These are phyloP conservation scores for Rachicladosporium sp. DNA, from an alignment of 2,329 filamentous ascomycete species.

Conservation along the genomic window DNA sequence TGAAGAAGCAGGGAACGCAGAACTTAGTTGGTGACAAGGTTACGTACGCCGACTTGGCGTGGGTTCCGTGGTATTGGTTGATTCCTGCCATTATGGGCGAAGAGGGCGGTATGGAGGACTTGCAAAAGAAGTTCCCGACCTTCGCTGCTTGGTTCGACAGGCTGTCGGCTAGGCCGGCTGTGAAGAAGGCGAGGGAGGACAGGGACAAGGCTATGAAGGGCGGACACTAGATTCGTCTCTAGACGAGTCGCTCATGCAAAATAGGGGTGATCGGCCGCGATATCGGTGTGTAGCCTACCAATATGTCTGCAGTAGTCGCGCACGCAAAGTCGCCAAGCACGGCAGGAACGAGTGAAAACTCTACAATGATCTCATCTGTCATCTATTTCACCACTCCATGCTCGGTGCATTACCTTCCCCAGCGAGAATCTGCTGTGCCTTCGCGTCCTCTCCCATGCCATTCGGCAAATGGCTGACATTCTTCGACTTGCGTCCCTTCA, in stretches of 20 bases:
- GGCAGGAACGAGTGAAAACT: too few relatives aligned
- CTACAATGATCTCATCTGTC: too few relatives aligned
- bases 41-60: constrained; percentile 26
- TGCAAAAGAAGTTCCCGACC: constrained; percentile 24
- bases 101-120: too few relatives aligned
- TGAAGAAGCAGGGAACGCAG: constrained; percentile 26
- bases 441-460: constrained; percentile 31
- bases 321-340: too few relatives aligned
- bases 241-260: too few relatives aligned
- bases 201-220: constrained; percentile 1
- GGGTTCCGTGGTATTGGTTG: constrained; percentile 29
- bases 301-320: too few relatives aligned
- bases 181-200: constrained; percentile 22
- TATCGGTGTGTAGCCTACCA: too few relatives aligned
- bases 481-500: constrained; percentile 42
- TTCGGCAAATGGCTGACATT: constrained; percentile 33
- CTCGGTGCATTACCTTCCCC: constrained; percentile 13
- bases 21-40: constrained; percentile 28
- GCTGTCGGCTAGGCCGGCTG: constrained; percentile 25
- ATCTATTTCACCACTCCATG: too few relatives aligned
- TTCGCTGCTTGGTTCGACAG: constrained; percentile 28
- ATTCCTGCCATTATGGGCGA: constrained; percentile 17
- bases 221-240: background rate
- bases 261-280: too few relatives aligned
- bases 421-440: constrained; percentile 32